Conservation (phyloP, 2,329 filamentous ascomycete genomes). For the Colletotrichum melonis region DNA sequence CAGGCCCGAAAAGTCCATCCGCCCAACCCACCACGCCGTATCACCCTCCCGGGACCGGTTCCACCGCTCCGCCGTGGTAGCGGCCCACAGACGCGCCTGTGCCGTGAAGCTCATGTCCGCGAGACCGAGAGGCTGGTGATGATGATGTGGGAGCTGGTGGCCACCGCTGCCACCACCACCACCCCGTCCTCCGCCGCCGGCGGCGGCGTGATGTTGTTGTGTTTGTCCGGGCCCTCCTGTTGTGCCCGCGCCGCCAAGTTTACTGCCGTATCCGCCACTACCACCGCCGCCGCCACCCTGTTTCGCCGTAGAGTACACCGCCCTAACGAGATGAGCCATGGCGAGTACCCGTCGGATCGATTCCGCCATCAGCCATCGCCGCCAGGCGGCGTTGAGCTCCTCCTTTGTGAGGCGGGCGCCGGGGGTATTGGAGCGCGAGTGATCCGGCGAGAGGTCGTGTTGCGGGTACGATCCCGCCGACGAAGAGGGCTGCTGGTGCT, state of each 20-base stretch:
- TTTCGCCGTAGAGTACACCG: conserved; percentile 32
- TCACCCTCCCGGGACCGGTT: conserved; percentile 30
- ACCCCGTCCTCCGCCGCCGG: conserved; percentile 2
- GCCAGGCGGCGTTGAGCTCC: conserved; percentile 35
- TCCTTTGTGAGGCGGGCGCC: conserved; percentile 18
- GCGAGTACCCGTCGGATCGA: conserved; percentile 34
- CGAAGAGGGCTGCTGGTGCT: conserved; percentile 11
- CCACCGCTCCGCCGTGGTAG: conserved; percentile 36
- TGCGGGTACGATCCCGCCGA: conserved; percentile 23
- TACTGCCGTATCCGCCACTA: not conserved
- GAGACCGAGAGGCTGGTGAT: conserved; percentile 17
- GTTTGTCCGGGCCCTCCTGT: not conserved
- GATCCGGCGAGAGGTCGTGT: conserved; percentile 21
- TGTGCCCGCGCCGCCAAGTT: conserved; percentile 1
- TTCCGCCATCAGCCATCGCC: conserved; percentile 36
- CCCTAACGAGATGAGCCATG: conserved; percentile 35
- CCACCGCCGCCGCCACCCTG: conserved; percentile 16
- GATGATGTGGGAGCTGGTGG: not conserved
- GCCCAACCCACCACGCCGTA: conserved; percentile 35
- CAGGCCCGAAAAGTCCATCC: conserved; percentile 36
- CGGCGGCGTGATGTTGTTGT: not conserved
- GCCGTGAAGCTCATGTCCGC: conserved; percentile 37
- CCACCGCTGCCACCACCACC: not conserved
- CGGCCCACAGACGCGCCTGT: conserved; percentile 35
- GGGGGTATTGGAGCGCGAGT: conserved; percentile 29